Evolutionary conservation across 164 flowering plant genomes (phyloP).

Genomic region (Macadamia integrifolia): DNA sequence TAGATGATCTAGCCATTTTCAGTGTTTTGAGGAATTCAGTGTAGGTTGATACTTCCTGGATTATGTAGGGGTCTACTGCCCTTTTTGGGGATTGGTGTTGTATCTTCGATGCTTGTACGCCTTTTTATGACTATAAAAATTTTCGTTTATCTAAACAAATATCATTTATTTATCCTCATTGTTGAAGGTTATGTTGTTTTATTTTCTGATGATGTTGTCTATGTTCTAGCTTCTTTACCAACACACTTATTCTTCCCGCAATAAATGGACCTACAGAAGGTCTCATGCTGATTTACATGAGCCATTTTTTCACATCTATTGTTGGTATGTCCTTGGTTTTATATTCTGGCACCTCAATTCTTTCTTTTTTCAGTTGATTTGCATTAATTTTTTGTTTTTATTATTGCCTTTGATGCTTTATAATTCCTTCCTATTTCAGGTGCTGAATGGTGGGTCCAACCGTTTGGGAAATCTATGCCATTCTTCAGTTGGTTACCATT

Average conservation of each 20-base stretch:
- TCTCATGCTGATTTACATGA: constrained; percentile 76
- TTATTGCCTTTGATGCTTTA: too few relatives aligned
- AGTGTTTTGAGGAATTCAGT: too few relatives aligned
- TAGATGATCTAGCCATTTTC: too few relatives aligned
- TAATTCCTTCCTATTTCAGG: constrained; percentile 40
- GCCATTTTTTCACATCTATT: constrained; percentile 70
- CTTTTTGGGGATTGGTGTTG: too few relatives aligned
- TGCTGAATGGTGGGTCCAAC: constrained; percentile 91
- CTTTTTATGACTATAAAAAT: too few relatives aligned
- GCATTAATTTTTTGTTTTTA: not conserved
- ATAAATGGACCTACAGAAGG: constrained; percentile 99
- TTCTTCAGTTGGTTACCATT: constrained; percentile 79
- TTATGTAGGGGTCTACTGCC: too few relatives aligned
- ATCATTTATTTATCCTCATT: too few relatives aligned
- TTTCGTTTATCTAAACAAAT: too few relatives aligned
- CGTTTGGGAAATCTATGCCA: constrained; percentile 65
- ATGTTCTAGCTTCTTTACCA: constrained; percentile 81
- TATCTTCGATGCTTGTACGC: too few relatives aligned
- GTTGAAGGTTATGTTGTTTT: not conserved
- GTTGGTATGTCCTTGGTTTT: constrained; percentile 56
- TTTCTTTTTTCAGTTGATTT: too few relatives aligned
- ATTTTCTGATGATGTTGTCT: constrained; percentile 9
- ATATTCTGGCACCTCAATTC: not conserved
- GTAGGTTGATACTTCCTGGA: too few relatives aligned
- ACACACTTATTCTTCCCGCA: constrained; percentile 87